Evolutionary conservation across 768 basidiomycete species (phyloP).

Genomic region (Boletus vinaceobasis): DNA sequence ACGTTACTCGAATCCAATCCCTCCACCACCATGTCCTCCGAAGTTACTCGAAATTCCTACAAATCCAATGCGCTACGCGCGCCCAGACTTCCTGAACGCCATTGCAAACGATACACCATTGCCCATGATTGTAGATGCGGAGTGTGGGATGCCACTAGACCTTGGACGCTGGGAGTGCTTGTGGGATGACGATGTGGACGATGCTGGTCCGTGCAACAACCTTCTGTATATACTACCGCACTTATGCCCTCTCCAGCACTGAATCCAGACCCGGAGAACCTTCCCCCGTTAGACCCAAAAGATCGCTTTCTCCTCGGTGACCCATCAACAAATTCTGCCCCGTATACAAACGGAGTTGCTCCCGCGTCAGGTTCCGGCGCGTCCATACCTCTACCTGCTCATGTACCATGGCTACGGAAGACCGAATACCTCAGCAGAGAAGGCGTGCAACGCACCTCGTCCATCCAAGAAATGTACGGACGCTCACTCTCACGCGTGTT

Average conservation of each 20-base stretch:
- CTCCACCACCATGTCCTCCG: conserved; percentile 95
- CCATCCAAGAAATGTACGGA: conserved; percentile 55
- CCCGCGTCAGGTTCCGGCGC: conserved; percentile 36
- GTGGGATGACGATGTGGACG: conserved; percentile 77
- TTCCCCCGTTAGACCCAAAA: conserved; percentile 65
- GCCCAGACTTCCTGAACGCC: conserved; percentile 78
- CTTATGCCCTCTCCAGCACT: conserved; percentile 35
- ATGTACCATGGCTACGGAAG: conserved; percentile 90
- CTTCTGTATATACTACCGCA: neutral
- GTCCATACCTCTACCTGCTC: conserved; percentile 46
- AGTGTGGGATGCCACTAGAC: conserved; percentile 95
- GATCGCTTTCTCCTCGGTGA: conserved; percentile 78
- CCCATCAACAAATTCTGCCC: conserved; percentile 40
- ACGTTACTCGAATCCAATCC: conserved; percentile 91
- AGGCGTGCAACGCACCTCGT: conserved; percentile 43
- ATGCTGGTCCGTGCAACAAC: conserved; percentile 48
- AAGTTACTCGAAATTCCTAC: conserved; percentile 93
- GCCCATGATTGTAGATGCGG: conserved; percentile 96
- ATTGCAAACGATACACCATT: conserved; percentile 78
- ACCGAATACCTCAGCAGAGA: conserved; percentile 83
- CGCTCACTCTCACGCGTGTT: neutral
- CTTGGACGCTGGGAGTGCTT: conserved; percentile 77
- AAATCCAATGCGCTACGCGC: conserved; percentile 81
- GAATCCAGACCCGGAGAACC: conserved; percentile 62
- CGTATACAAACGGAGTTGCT: conserved; percentile 42